phyloP scores from a whole-genome alignment of 1,284 basidiomycete genomes.

The Sanghuangporus sanghuang region DNA sequence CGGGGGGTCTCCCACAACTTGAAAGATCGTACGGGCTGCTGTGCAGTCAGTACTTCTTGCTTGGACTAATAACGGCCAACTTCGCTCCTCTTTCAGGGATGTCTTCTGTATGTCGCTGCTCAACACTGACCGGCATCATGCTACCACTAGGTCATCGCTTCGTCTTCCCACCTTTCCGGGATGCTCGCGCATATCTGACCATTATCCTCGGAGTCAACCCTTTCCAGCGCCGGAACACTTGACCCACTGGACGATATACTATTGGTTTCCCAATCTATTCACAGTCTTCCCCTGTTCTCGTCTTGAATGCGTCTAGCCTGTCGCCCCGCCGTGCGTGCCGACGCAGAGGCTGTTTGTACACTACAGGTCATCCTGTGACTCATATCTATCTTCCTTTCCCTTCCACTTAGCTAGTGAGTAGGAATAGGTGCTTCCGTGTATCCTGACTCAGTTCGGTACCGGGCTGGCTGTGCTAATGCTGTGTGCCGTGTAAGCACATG shows the following conservation, averaged over 20 bases:
- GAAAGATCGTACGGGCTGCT: neutral
- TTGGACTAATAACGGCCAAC: neutral
- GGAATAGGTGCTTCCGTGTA: neutral
- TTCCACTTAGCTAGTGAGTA: neutral
- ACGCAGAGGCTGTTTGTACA: neutral
- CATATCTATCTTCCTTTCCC: neutral
- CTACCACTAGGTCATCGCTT: neutral
- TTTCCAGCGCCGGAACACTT: neutral
- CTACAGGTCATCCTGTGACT: neutral
- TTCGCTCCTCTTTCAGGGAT: neutral
- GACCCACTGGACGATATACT: neutral
- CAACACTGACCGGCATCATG: neutral
- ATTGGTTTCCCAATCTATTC: neutral
- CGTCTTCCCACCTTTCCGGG: neutral
- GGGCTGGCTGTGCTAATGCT: neutral
- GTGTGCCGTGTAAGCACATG: neutral
- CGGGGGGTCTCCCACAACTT: slow-evolving; percentile 1
- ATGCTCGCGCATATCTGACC: neutral
- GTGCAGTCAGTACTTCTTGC: neutral
- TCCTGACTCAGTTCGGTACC: slow-evolving; percentile 1
- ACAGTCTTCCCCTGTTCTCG: neutral
- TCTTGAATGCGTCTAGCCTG: neutral
- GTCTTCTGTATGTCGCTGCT: neutral
- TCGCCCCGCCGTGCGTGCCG: neutral
- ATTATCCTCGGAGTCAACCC: neutral